Evolutionary conservation across 2,329 filamentous ascomycete species (phyloP), one percentile per base, ranked within the genome.

Genomic region (Monosporascus ibericus): DNA sequence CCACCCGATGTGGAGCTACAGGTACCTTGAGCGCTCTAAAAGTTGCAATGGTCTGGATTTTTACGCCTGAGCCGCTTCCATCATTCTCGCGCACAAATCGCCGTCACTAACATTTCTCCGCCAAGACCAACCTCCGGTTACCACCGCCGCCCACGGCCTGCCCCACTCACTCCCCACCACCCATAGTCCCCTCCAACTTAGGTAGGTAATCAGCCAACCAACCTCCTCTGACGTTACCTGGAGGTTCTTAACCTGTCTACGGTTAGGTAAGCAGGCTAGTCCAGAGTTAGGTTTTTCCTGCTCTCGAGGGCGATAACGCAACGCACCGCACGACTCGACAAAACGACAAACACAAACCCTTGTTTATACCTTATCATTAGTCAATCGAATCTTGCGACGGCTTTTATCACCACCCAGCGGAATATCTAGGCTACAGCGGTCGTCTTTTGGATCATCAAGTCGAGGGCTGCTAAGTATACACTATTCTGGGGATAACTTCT

Each of bases 61-160:
- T 40, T 17, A 11, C 39, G 18, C 39, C 39, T 24, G 60, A 63
- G 60, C 63, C 64, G 63, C 63, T 65, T 64, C 64, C 64, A 65
- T 65, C 63, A 65, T 66, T 53, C 58, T 58, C 55, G 53, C 54
- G 36, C 56, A 60, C 49, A 53, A 52, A 56, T 51, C 40, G 36
- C 42, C 48, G 38, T 24, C 42, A 15, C 44, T 39, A 44, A 22
- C 47, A 47, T 40, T 38, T 14, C 30, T 34, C 30, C 11, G 14
- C 30, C 3, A 34, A 14, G 30, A 34, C 30, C 30, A 34, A 34
- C 30, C 30, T 34, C 30, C 30, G 40, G 40, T 54, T 54, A 53
- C 51, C 53, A 52, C 44, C 56, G 52, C 44, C 44, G 44, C 6
- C 24, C 17, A 47, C n/a, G n/a, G n/a, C n/a, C n/a, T n/a, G n/a